Evolutionary conservation across 31 red algal species (phyloP).

Genomic region (Endocladia muricata): DNA sequence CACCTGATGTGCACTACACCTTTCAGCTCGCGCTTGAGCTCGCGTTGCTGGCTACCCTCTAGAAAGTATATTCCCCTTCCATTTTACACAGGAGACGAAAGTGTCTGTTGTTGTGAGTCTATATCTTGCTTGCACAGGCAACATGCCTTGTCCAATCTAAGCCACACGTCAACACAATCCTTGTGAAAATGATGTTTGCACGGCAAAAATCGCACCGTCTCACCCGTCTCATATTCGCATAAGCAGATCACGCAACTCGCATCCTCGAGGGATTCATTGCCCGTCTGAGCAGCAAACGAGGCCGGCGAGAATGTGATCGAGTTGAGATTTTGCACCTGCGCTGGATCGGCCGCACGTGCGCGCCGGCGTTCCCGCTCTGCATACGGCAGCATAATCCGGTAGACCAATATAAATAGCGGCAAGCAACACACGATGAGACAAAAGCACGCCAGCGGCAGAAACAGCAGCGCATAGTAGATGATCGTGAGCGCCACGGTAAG

Average conservation of each 20-base stretch:
- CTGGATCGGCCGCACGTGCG: slow-evolving; percentile 60
- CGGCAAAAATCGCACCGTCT: slow-evolving; percentile 72
- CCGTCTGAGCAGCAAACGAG: slow-evolving; percentile 17
- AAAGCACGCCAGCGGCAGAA: slow-evolving; percentile 81
- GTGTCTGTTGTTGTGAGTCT: slow-evolving; percentile 47
- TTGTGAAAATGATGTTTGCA: slow-evolving; percentile 92
- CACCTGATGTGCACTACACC: too few species aligned
- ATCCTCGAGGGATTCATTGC: slow-evolving; percentile 51
- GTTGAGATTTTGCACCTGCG: slow-evolving; percentile 54
- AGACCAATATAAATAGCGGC: slow-evolving; percentile 79
- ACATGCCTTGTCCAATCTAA: slow-evolving; percentile 86
- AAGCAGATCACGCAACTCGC: slow-evolving; percentile 90
- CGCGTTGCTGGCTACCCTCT: too few species aligned
- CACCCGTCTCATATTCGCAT: slow-evolving; percentile 76
- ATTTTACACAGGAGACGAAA: slow-evolving; percentile 19
- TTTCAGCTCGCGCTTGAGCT: too few species aligned
- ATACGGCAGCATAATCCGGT: slow-evolving; percentile 84
- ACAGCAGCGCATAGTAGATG: slow-evolving; percentile 92
- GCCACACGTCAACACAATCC: slow-evolving; percentile 84
- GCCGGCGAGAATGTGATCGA: slow-evolving; percentile 42
- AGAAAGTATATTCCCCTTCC: too few species aligned
- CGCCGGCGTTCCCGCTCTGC: slow-evolving; percentile 71
- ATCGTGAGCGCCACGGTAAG: slow-evolving; percentile 76
- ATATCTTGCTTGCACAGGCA: slow-evolving; percentile 92
- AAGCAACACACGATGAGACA: slow-evolving; percentile 93